Evolutionary conservation across 2,329 filamentous ascomycete genomes (phyloP), one percentile per base, ranked within the genome.

Genomic region (Sclerotinia borealis): DNA sequence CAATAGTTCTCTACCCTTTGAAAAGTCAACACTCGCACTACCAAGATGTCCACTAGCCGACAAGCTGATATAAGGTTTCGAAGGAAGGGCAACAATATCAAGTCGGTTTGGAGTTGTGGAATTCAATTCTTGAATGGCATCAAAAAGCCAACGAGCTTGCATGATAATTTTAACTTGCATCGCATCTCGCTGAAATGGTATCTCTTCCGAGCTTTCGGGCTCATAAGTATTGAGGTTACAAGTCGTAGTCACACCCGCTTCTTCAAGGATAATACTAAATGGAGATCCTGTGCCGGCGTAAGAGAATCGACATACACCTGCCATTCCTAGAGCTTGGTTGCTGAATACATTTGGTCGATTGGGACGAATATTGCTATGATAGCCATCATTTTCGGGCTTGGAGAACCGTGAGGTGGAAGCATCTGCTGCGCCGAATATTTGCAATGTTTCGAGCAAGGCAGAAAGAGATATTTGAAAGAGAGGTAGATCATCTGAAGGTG

Each of bases 131-230:
- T 84, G 82, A 47, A 93, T 79, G 19, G 87, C 86, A 71, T 93
- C 90, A 13, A 89, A 82, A 5, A 93, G 82, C 76, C 85, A 88
- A 39, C 83, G 83, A 13, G 88, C 85, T 69, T 88, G 90, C 90
- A 97, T 96, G 73, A 99, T 98, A 65, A 96, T 92, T 75, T 98
- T 99, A 79, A 97, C 90, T 10, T 86, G 81, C 10, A 98, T 81
- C 59, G 87, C 84, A 58, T 92, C 85, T 37, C 92, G 85, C 72
- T 93, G 87, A 69, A 99, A 92, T 0, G 93, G 95, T 51, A 99
- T 98, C 59, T 93, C 89, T 59, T 93, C 88, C 19, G 85, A 83
- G 48, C 79, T 77, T 68, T 92, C 88, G 19, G 90, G 85, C 56
- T 92, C 83, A 77, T 97, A 99, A 0, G 95, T 98, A 9, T 89